Base-by-base conservation (phyloP, 495 filamentous ascomycete genomes). In the Aspergillus nidulans region DNA sequence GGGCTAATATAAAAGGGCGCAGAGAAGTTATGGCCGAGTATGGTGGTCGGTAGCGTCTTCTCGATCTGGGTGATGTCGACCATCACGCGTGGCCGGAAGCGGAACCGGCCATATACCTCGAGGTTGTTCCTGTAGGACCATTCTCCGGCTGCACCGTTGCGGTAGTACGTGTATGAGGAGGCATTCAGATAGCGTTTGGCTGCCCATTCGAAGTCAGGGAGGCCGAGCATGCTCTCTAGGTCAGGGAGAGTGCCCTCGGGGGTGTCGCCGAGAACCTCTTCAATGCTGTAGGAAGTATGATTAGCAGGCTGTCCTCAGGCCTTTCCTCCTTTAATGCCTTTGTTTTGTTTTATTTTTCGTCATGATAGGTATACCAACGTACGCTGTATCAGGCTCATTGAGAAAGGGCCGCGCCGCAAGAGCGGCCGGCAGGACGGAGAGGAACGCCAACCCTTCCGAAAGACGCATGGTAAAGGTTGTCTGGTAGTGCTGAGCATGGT, bases 1-100 rank as follows among this genome's bases (percentile, higher is more conserved):
- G 74, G 74, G 24, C 63, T 65, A 42, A 77, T 75, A 60, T 72
- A 77, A 58, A 77, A 73, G 9, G 74, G 73, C 4, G 69, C 64
- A 7, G 63, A 62, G 55, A 76, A 75, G 56, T 71, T 67, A 54
- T 76, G 46, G 16, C 55, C 55, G 2, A 57, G 32, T 48, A 57
- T 52, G 13, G 49, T 40, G 19, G 56, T 53, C 7, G 55, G 34
- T 0, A 57, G 55, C 8, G 55, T 52, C 4, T 48, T 46, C 25
- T 57, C 55, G 40, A 57, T 39, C 10, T 57, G 32, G 41, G 55
- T 57, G 26, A 57, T 43, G 30, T 57, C 55, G 28, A 52, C 48
- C 48, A 57, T 25, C 47, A 47, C 36, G 38, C 48, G 48, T 18
- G 55, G 55, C 12, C 48, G 23, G 47, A 57, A 46, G 16, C 55